phyloP scores from a whole-genome alignment of 202 grass and related monocot genomes.

The Carex sylvatica region DNA sequence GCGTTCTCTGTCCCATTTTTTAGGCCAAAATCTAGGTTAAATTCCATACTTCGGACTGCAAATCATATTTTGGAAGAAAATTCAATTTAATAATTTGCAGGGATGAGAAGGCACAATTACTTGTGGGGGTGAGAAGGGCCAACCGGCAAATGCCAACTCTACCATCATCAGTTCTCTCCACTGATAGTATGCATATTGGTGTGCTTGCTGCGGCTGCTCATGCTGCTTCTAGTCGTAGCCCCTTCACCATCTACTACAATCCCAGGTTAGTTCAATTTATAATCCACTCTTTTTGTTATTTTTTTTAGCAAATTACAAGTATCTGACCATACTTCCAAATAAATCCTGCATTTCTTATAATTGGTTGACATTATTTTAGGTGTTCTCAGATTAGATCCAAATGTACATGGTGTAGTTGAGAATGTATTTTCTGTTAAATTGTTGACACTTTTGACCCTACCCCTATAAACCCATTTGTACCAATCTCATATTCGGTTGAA shows the following conservation, averaged over 20 bases:
- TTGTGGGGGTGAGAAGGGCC: slow-evolving; percentile 76
- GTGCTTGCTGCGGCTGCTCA: slow-evolving; percentile 94
- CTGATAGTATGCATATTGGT: slow-evolving; percentile 97
- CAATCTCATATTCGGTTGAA: neutral
- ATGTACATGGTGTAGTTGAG: neutral
- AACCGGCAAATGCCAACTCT: slow-evolving; percentile 57
- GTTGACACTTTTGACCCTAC: neutral
- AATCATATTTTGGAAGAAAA: neutral
- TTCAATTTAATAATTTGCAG: slow-evolving; percentile 29
- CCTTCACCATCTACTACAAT: slow-evolving; percentile 96
- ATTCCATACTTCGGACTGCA: neutral
- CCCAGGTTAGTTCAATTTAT: slow-evolving; percentile 48
- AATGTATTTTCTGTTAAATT: neutral
- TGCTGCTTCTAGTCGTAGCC: slow-evolving; percentile 70
- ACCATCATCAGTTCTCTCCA: slow-evolving; percentile 80
- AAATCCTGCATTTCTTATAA: neutral
- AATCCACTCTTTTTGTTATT: neutral
- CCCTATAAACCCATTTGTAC: neutral
- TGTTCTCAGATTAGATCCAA: neutral
- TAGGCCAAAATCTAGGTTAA: neutral
- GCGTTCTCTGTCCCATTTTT: neutral
- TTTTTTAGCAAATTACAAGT: neutral
- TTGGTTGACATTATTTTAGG: neutral
- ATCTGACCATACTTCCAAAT: neutral
- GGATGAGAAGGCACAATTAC: slow-evolving; percentile 96